These are phyloP conservation scores for Rachicladosporium sp. DNA, from an alignment of 2,329 filamentous ascomycete species.

Conservation along the genomic window DNA sequence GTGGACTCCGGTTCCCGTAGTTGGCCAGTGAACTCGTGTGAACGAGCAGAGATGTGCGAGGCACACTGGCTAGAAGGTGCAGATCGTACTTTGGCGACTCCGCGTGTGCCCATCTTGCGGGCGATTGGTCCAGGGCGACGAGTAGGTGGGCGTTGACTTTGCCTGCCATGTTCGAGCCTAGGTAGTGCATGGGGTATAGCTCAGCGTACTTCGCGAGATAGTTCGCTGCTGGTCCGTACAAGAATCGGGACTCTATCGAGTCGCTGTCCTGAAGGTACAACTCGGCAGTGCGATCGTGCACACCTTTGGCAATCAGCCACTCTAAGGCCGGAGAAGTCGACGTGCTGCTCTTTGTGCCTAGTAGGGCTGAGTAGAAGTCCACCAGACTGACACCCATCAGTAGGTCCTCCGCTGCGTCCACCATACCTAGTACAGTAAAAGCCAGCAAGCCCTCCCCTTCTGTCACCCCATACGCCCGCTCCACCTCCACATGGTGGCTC, in stretches of 20 bases:
- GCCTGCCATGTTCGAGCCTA: slow-evolving; percentile 33
- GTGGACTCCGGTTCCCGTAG: slow-evolving; percentile 26
- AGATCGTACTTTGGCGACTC: slow-evolving; percentile 44
- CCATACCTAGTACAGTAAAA: slow-evolving; percentile 44
- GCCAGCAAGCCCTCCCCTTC: slow-evolving; percentile 36
- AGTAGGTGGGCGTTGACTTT: slow-evolving; percentile 37
- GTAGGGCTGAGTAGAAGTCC: slow-evolving; percentile 44
- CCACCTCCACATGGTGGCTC: slow-evolving; percentile 41
- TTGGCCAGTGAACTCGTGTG: slow-evolving; percentile 12
- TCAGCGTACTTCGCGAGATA: slow-evolving; percentile 47
- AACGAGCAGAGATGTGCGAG: slow-evolving; percentile 40
- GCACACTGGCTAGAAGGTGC: slow-evolving; percentile 45
- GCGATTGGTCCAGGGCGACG: slow-evolving; percentile 32
- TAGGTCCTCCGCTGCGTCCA: slow-evolving; percentile 43
- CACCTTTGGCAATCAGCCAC: slow-evolving; percentile 38
- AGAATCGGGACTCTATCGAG: slow-evolving; percentile 40
- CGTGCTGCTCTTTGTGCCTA: slow-evolving; percentile 26
- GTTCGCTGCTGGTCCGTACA: slow-evolving; percentile 42
- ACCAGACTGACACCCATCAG: slow-evolving; percentile 49
- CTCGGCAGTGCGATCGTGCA: slow-evolving; percentile 39
- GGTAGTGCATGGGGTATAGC: slow-evolving; percentile 42
- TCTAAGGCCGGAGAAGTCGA: slow-evolving; percentile 27
- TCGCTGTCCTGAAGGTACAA: slow-evolving; percentile 37
- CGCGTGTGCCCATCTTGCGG: slow-evolving; percentile 39
- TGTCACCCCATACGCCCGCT: slow-evolving; percentile 26